Evolutionary conservation across 1,284 basidiomycete species (phyloP), one percentile per base, ranked within the genome.

Genomic region (Trametes hirsuta): DNA sequence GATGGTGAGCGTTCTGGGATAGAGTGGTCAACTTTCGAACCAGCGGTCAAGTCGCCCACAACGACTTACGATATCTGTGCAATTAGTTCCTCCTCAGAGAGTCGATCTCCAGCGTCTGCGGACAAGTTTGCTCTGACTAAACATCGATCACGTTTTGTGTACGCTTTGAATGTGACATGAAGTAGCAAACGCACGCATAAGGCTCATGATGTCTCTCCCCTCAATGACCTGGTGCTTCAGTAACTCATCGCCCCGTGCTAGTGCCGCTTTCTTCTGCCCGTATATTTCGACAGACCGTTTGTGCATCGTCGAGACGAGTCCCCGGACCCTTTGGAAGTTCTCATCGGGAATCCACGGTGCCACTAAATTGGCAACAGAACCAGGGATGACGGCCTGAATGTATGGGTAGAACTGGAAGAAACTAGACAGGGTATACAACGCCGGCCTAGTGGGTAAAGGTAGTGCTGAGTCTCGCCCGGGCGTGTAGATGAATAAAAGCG

Each of bases 181-280:
- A 11, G 1, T 40, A 40, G 5, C 39, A 12, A 5, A 40, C 39
- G 12, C 11, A 40, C 39, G 39, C 39, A 40, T 5, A 12, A 40
- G 39, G 39, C 39, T 40, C 39, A 40, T 40, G 39, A 40, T 5
- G 39, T 40, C 39, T 18, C n/a, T 40, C 2, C 39, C 39, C n/a
- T 40, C 39, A 34, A 6, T n/a, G 9, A 8, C 36, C 37, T 9
- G 37, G 22, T 58, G 46, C 44, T 59, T 58, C 14, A 62, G 30
- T 6, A 44, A 66, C 15, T 66, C 63, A 42, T 66, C 65, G 1
- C 64, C 66, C 1, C 47, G 39, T 21, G 47, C 34, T 14, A 69
- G 25, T 12, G 67, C 66, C 1, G 40, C 44, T 41, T 65, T 67
- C 65, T 68, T 71, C 47, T 52, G 48, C 12, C 55, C 24, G 53